Evolutionary conservation across 129 eudicot species (phyloP).

Genomic region (Oenanthe sinensis): DNA sequence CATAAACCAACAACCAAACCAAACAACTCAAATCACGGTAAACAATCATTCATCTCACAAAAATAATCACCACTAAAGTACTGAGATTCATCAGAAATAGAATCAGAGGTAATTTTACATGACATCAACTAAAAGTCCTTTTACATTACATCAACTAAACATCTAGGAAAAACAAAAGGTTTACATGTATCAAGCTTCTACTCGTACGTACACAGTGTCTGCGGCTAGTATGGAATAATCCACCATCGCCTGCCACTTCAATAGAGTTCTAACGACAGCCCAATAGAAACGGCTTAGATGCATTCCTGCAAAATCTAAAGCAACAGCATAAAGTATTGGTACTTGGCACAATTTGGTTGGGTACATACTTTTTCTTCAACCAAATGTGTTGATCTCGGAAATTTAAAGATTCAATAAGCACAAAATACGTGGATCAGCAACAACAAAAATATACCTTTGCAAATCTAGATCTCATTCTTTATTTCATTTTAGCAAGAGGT

Average conservation of each 20-base stretch:
- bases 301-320: conserved; percentile 8
- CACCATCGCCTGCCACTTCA: not conserved
- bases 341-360: not conserved
- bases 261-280: not conserved
- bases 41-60: not conserved
- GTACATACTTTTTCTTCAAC: not conserved
- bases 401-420: not conserved
- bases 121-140: not conserved
- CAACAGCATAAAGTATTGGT: not conserved
- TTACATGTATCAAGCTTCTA: not conserved
- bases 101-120: not conserved
- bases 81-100: not conserved
- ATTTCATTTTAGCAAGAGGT: not conserved
- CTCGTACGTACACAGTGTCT: not conserved
- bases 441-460: not conserved
- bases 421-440: not conserved
- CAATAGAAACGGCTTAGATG: not conserved
- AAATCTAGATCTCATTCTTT: not conserved
- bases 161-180: not conserved
- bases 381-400: not conserved
- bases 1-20: not conserved
- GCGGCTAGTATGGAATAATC: not conserved
- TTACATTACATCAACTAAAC: not conserved
- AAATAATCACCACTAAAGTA: not conserved
- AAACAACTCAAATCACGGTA: not conserved